A percentile compares a stretch with the other conserved stretches of the same genome.
Conservation (phyloP, 2,329 filamentous ascomycete species). For the Hypoxylon sp. region DNA sequence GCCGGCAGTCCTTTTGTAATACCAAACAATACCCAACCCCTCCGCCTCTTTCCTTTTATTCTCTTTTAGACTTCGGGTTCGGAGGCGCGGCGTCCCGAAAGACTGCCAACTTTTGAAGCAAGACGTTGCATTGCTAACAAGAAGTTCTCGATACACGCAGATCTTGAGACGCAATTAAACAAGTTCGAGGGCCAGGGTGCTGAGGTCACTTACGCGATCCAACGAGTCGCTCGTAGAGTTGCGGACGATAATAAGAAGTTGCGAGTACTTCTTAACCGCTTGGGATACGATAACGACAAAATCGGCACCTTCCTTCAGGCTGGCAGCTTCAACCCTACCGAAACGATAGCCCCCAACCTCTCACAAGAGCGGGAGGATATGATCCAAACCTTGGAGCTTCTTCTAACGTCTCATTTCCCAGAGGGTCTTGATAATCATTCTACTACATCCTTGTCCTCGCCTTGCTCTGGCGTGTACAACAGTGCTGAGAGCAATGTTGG, state of each 20-base stretch:
- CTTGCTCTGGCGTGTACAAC: neutral
- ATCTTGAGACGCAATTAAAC: slow-evolving; percentile 75
- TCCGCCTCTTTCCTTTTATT: neutral
- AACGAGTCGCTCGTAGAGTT: slow-evolving; percentile 77
- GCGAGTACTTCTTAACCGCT: slow-evolving; percentile 69
- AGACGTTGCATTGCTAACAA: neutral
- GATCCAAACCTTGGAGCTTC: slow-evolving; percentile 31
- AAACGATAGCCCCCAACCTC: slow-evolving; percentile 25
- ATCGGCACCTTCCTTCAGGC: slow-evolving; percentile 40
- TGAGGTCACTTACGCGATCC: slow-evolving; percentile 79
- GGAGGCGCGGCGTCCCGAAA: neutral
- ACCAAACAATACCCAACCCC: neutral
- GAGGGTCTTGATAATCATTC: neutral
- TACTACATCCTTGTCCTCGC: neutral
- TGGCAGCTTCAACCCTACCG: slow-evolving; percentile 6
- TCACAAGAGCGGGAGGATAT: neutral
- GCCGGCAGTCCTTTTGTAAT: neutral
- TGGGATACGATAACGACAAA: slow-evolving; percentile 68
- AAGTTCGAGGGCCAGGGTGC: slow-evolving; percentile 75
- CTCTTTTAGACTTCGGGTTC: neutral
- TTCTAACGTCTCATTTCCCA: slow-evolving; percentile 16
- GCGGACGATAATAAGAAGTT: slow-evolving; percentile 78
- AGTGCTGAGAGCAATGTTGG: neutral
- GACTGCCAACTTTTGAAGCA: neutral
- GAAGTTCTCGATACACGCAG: slow-evolving; percentile 55